A percentile compares a stretch with the other conserved stretches of the same genome.
These are phyloP conservation scores for Tothia fuscella DNA, from an alignment of 2,329 filamentous ascomycete species.

Conservation along the genomic window DNA sequence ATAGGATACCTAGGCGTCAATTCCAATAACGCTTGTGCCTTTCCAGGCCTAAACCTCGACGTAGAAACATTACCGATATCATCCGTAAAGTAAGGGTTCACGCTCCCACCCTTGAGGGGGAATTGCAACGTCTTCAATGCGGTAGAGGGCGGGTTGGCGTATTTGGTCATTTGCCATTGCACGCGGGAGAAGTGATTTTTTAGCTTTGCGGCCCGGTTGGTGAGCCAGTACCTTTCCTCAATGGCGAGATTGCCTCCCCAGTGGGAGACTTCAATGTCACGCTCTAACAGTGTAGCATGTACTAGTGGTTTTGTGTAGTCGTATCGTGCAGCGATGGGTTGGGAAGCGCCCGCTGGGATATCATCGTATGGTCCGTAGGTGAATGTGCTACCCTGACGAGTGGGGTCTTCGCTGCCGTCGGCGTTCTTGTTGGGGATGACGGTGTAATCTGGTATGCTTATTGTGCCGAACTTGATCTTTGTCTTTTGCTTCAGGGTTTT, in stretches of 20 bases:
- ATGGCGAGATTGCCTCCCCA: conserved; percentile 96
- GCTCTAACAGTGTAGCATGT: conserved; percentile 66
- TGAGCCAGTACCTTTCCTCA: conserved; percentile 84
- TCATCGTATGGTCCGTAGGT: conserved; percentile 85
- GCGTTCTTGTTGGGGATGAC: conserved; percentile 50
- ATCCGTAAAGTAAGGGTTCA: conserved; percentile 88
- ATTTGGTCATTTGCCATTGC: conserved; percentile 38
- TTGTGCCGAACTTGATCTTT: conserved; percentile 76
- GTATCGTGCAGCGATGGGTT: conserved; percentile 71
- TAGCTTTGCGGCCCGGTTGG: conserved; percentile 69
- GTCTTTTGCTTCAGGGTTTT: conserved; percentile 88
- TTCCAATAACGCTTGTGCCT: conserved; percentile 56
- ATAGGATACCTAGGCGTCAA: conserved; percentile 91
- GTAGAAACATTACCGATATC: conserved; percentile 96
- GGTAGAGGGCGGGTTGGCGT: conserved; percentile 63
- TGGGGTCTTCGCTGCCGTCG: conserved; percentile 53
- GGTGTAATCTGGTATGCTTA: conserved; percentile 76
- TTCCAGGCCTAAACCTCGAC: conserved; percentile 69
- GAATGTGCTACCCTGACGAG: conserved; percentile 73
- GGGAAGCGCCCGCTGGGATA: conserved; percentile 61
- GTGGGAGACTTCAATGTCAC: conserved; percentile 90
- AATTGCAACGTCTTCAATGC: conserved; percentile 76
- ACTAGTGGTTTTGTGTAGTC: conserved; percentile 90
- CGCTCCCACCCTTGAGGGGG: conserved; percentile 65
- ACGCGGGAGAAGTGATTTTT: conserved; percentile 41